These are phyloP conservation scores for Camillea tinctor DNA, from an alignment of 2,329 filamentous ascomycete genomes.

Conservation along the genomic window DNA sequence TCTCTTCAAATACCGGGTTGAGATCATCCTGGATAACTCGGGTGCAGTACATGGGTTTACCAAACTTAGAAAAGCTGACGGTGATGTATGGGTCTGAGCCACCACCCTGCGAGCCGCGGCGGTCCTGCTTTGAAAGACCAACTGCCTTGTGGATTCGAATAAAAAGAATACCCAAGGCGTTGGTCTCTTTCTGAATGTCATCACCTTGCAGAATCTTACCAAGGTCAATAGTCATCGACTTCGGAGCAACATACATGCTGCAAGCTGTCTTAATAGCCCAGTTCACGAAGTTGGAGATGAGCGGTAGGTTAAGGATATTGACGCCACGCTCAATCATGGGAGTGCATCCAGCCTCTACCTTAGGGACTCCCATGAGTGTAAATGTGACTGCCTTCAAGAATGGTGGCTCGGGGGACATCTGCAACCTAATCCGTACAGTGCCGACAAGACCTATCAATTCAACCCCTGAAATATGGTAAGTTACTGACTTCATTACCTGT, in stretches of 20 bases:
- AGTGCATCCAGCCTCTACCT: conserved; percentile 83
- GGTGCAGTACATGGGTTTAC: conserved; percentile 97
- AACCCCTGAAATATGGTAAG: conserved; percentile 49
- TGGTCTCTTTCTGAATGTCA: conserved; percentile 84
- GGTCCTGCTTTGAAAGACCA: conserved; percentile 88
- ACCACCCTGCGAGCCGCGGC: conserved; percentile 75
- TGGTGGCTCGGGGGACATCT: conserved; percentile 85
- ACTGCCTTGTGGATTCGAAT: conserved; percentile 85
- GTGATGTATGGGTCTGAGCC: conserved; percentile 96
- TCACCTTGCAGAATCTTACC: conserved; percentile 89
- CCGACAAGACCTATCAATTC: conserved; percentile 89
- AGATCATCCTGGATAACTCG: conserved; percentile 92
- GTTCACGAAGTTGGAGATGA: conserved; percentile 97
- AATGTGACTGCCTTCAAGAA: conserved; percentile 91
- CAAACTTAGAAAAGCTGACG: conserved; percentile 91
- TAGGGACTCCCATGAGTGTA: conserved; percentile 90
- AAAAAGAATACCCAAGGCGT: conserved; percentile 86
- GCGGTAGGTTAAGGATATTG: conserved; percentile 85
- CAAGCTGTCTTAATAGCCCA: conserved; percentile 86
- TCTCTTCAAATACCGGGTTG: conserved; percentile 91
- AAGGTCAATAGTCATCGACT: conserved; percentile 89
- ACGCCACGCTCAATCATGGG: conserved; percentile 90
- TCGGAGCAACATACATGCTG: conserved; percentile 90
- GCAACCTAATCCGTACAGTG: conserved; percentile 77
- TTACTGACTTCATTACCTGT: not conserved